Evolutionary conservation across 2,329 filamentous ascomycete genomes (phyloP), one percentile per base, ranked within the genome.

Genomic region (Talaromyces piceae): DNA sequence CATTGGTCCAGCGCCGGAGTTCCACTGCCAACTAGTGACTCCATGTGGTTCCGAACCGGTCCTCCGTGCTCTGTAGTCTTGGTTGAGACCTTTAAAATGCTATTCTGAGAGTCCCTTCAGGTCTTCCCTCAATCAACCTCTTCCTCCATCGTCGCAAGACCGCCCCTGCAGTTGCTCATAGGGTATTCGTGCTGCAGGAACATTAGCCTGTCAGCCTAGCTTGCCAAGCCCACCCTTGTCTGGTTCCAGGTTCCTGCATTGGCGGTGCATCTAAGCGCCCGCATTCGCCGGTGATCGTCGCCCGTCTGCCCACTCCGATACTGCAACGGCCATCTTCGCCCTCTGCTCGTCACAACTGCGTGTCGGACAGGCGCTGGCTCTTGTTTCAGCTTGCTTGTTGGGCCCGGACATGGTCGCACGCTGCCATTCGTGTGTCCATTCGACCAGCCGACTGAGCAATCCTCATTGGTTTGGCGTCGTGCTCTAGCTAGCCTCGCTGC

Each of bases 251-350:
- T 51, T 47, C 50, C 50, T 51, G 45, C 50, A 47, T 47, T 30
- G 31, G 50, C 45, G 27, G 39, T 27, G 33, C 45, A 45, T 51
- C 28, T 45, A 51, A 51, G 50, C 50, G 50, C 50, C 45, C 30
- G 28, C 43, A 33, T 43, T 45, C 49, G 49, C 41, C 41, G 22
- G 41, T 27, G 33, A 37, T 37, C 33, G 4, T 26, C 41, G 20
- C 11, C 23, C n/a, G 18, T 44, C 18, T 7, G 5, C 13, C 1
- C 22, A 13, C 25, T 27, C 16, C 43, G 41, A 20, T 30, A 26
- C 41, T 44, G 37, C n/a, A 45, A n/a, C 18, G 20, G 39, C 22
- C 39, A 13, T 43, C 39, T 43, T 13, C 28, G 28, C 28, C 39
- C 20, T 43, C 39, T 43, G 39, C 11, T 26, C 23, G n/a, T 12